Conservation (phyloP, 768 basidiomycete genomes). For the Suillus luteus region DNA sequence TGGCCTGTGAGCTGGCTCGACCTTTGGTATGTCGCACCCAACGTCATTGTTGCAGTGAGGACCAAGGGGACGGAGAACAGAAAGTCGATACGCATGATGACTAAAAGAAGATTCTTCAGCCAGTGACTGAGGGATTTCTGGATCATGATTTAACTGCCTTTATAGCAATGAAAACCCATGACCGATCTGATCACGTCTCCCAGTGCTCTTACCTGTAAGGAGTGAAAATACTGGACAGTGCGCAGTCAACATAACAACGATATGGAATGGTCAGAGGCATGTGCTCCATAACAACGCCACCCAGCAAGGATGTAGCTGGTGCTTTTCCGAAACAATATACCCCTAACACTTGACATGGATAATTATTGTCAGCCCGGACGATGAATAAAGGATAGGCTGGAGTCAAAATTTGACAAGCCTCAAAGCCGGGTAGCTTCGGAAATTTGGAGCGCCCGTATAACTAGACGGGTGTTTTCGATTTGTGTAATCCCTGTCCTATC, state of each 20-base stretch:
- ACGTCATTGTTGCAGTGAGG: conserved; percentile 15
- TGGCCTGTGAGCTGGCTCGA: conserved; percentile 47
- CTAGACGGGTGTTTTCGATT: neutral
- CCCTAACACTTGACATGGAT: neutral
- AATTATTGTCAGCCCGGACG: neutral
- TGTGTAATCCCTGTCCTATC: neutral
- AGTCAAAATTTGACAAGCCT: neutral
- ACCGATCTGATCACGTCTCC: neutral
- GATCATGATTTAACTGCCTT: neutral
- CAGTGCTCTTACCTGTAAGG: neutral
- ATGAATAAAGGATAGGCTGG: neutral
- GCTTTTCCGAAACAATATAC: neutral
- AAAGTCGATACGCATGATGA: neutral
- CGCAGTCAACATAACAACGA: neutral
- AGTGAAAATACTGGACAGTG: neutral
- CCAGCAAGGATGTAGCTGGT: neutral
- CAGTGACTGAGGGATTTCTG: neutral
- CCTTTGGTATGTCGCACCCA: conserved; percentile 47
- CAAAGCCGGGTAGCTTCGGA: no score
- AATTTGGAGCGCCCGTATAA: neutral
- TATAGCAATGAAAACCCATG: neutral
- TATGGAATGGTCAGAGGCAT: neutral
- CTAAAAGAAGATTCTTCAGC: neutral
- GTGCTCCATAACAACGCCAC: neutral
- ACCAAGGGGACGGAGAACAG: neutral